These are phyloP conservation scores for Anisodus acutangulus DNA, from an alignment of 257 asterid species.

Conservation along the genomic window DNA sequence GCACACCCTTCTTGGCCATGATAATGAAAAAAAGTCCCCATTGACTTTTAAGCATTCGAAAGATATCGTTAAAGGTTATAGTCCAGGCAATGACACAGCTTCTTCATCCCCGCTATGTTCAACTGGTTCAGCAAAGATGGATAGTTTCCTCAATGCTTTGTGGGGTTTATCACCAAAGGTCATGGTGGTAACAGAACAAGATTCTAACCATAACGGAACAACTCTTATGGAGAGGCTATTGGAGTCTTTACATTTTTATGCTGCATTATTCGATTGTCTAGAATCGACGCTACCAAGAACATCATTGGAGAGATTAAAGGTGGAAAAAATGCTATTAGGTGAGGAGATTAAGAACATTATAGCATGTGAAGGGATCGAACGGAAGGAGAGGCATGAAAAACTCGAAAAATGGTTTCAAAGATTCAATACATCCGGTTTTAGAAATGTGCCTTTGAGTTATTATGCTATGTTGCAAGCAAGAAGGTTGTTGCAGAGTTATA, in stretches of 20 bases:
- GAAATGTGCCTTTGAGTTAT: slow-evolving; percentile 71
- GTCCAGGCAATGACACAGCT: slow-evolving; percentile 66
- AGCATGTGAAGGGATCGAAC: slow-evolving; percentile 81
- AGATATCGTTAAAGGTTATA: slow-evolving; percentile 58
- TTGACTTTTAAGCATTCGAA: slow-evolving; percentile 46
- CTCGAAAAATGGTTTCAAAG: slow-evolving; percentile 85
- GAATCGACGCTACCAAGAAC: slow-evolving; percentile 78
- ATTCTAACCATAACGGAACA: slow-evolving; percentile 75
- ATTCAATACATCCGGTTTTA: slow-evolving; percentile 68
- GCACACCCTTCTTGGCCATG: slow-evolving; percentile 69
- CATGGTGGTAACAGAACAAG: slow-evolving; percentile 91
- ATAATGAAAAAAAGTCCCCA: slow-evolving; percentile 55
- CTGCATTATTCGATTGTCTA: slow-evolving; percentile 87
- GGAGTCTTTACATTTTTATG: slow-evolving; percentile 74
- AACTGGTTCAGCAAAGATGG: slow-evolving; percentile 45
- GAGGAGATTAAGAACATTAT: slow-evolving; percentile 88
- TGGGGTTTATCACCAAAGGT: slow-evolving; percentile 86
- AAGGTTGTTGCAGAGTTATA: slow-evolving; percentile 66
- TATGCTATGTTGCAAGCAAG: slow-evolving; percentile 88
- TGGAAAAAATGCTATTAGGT: slow-evolving; percentile 84
- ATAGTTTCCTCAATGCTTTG: slow-evolving; percentile 61
- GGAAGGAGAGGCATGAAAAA: slow-evolving; percentile 88
- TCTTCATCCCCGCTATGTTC: slow-evolving; percentile 70
- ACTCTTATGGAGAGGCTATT: slow-evolving; percentile 86
- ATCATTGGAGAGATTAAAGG: slow-evolving; percentile 71